Base-by-base conservation (phyloP, 2,329 filamentous ascomycete genomes). In the Apiospora saccharicola region DNA sequence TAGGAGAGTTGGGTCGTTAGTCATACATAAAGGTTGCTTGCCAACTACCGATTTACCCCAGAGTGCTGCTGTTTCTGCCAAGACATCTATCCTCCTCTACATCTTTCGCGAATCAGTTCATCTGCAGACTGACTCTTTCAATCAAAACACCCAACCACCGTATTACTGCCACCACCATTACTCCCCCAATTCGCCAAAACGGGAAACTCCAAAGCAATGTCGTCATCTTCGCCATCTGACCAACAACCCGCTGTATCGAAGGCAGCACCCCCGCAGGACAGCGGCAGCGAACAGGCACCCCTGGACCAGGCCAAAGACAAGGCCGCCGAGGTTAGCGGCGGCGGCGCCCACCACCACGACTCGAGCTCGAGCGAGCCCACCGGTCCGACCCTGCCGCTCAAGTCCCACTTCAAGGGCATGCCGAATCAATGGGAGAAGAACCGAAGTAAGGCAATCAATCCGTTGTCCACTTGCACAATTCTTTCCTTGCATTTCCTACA, bases 401-500 rank as follows among this genome's bases (percentile, higher is more conserved):
- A 64, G 51, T 70, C 68, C n/a, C 71, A 72, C 46, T 72, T 72
- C 30, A 49, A 49, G 26, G 71, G 71, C n/a, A 49, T 72, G 71
- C 71, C 71, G 12, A 72, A 70, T 34, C 68, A 72, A 16, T 72
- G 71, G 71, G 68, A 69, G 34, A 70, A 51, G 30, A 72, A 72
- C 68, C n/a, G n/a, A 4, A 44, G 41, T 68, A 68, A 47, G 41
- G 6, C 5, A 6, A 10, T 30, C 14, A 14, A 16, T 30, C 14
- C 24, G 51, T 2, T n/a, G 22, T 49, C 22, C 22, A 49, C 22
- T n/a, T 49, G 19, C 1, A 10, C 2, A 2, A 10, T n/a, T n/a
- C 4, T n/a, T 47, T 10, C n/a, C 22, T 22, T 47, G 3, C 4
- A 22, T 4, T 47, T 5, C 8, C 16, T 19, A 8, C 19, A 8